Evolutionary conservation across 2,329 filamentous ascomycete genomes (phyloP), one percentile per base, ranked within the genome.

Genomic region (Aspergillus novoparasiticus): DNA sequence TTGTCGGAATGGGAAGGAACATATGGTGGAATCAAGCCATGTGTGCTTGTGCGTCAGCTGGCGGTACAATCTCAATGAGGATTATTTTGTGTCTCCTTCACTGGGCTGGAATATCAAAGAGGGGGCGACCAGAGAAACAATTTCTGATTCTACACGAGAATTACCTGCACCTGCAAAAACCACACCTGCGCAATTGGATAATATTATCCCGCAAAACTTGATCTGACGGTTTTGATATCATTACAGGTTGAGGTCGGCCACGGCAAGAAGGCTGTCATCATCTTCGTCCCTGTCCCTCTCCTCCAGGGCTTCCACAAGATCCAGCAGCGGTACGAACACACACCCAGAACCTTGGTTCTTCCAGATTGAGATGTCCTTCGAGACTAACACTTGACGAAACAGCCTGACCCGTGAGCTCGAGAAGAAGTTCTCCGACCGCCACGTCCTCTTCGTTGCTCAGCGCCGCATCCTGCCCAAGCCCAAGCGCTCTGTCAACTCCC

Each of bases 401-500:
- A 98, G 94, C 82, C 90, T 99, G 81, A 99, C 95, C 84, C 95
- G 95, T 86, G 95, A 99, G 89, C 94, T 99, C 81, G 95, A 99
- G 91, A 99, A 99, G 93, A 99, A 99, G 88, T 99, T 99, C 93
- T 98, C 95, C 72, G 95, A 99, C 89, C 95, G 95, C 85, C 95
- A 99, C 85, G 95, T 99, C 83, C 88, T 99, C 83, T 93, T 99
- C 89, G 91, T 99, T 78, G 95, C 95, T 77, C 96, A 94, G 80
- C 95, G 95, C 89, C 95, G 95, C 84, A 99, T 99, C 79, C 89
- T 99, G 69, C 94, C 95, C 82, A 93, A 94, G 83, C 95, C 95
- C 83, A 97, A 97, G 92, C 94, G 94, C 82, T 97, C 93, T 82
- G 93, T 90, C 87, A 94, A 93, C 86, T 93, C 91, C 75, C 94